Base-by-base conservation (phyloP, 2,329 filamentous ascomycete species). In the Xylaria sp. region DNA sequence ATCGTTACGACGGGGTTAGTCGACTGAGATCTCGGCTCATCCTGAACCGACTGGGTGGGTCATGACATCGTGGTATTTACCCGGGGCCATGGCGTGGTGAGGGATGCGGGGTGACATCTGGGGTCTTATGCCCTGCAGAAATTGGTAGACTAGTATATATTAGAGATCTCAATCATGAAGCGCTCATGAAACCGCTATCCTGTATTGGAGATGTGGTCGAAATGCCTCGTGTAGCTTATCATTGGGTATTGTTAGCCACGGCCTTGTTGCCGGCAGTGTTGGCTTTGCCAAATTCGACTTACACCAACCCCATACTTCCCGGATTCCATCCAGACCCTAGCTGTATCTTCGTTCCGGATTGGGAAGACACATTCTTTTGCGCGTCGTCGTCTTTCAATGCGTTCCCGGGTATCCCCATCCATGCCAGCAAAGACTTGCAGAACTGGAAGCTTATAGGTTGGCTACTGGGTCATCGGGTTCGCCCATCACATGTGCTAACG, bases 291-390 rank as follows among this genome's bases (percentile, higher is more conserved):
- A 73, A 74, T 52, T 73, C 71, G 13, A 73, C 72, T 1, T 74
- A 70, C 33, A 67, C 68, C 35, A 82, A 82, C 65, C 80, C 80
- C 1, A 77, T 82, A 25, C 65, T 83, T 2, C 77, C 80, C 3
- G 80, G 80, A 11, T 82, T 78, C 54, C 74, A 80, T 52, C 76
- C 80, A 0, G 79, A 81, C 62, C 80, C 80, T 1, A 78, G 75
- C 44, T 80, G 79, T 58, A 74, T 78, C 21, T 74, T 76, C 40
- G 76, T 81, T 5, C 67, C 71, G 3, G 70, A 76, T 27, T 72
- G 69, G 72, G 67, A 78, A 33, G 66, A 74, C 23, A 79, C 76
- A 0, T 80, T 78, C 66, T 81, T 79, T 69, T 79, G 79, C 53
- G 78, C 77, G 1, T 74, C 75, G 2, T 80, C 79, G 1, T 78